Evolutionary conservation across 768 basidiomycete genomes (phyloP).

Genomic region (Symmetrospora coprosmae): DNA sequence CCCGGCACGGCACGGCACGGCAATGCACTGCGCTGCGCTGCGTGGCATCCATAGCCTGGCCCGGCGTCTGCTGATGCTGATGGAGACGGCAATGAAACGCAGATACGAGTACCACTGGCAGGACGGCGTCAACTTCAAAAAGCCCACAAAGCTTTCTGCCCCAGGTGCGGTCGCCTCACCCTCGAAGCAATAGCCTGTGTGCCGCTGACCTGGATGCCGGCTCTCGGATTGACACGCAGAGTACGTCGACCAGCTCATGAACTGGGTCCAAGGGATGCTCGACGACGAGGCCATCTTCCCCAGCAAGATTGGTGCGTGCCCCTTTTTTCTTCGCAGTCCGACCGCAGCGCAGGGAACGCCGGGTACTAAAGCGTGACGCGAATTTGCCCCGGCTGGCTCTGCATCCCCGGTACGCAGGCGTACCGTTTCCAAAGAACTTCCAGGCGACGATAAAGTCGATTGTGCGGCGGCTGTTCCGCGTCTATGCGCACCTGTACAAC

Average conservation of each 20-base stretch:
- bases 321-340: neutral
- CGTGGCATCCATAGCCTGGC: neutral
- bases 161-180: conserved; percentile 39
- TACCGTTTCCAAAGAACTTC: conserved; percentile 80
- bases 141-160: conserved; percentile 81
- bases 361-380: neutral
- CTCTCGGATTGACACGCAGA: conserved; percentile 41
- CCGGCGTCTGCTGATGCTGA: neutral
- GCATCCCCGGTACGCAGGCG: conserved; percentile 51
- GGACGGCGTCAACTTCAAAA: conserved; percentile 71
- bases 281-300: conserved; percentile 90
- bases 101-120: conserved; percentile 95
- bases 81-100: no score
- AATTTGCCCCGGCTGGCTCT: no score
- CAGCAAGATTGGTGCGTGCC: conserved; percentile 66
- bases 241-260: conserved; percentile 96
- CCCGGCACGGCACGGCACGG: no score
- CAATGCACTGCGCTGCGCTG: no score
- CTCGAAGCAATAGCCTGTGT: neutral
- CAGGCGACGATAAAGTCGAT: conserved; percentile 82
- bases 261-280: conserved; percentile 83
- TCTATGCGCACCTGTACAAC: conserved; percentile 97
- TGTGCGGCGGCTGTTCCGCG: conserved; percentile 77
- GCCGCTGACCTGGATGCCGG: conserved; percentile 31
- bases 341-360: neutral